A percentile compares a stretch with the other conserved stretches of the same genome.
Conservation (phyloP, 441 rosid species). For the Adansonia madagascariensis region DNA sequence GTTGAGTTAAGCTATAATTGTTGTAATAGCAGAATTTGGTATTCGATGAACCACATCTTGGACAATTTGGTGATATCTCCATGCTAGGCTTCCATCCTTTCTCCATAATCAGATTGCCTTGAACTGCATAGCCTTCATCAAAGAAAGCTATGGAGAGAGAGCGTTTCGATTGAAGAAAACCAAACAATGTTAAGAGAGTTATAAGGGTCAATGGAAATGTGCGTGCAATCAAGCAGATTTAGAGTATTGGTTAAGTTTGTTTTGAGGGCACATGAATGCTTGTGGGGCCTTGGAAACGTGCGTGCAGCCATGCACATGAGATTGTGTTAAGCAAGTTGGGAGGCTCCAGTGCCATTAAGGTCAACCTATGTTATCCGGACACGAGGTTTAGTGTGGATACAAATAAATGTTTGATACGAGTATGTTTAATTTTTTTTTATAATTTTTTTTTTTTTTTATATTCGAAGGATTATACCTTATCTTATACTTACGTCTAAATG, state of each 20-base stretch:
- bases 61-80: conserved; percentile 63
- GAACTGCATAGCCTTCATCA: not conserved
- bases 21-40: conserved; percentile 80
- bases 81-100: conserved; percentile 53
- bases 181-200: conserved; percentile 4
- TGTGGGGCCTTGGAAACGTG: not conserved
- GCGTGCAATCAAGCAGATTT: conserved; percentile 17
- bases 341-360: conserved; percentile 43
- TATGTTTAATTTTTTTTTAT: too few species aligned
- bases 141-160: conserved; percentile 23
- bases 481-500: too few species aligned
- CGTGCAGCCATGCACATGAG: conserved; percentile 38
- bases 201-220: conserved; percentile 24
- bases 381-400: too few species aligned
- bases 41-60: conserved; percentile 67
- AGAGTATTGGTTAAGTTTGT: not conserved
- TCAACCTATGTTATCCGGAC: conserved; percentile 10
- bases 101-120: conserved; percentile 45
- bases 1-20: conserved; percentile 78
- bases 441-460: too few species aligned
- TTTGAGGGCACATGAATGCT: conserved; percentile 26
- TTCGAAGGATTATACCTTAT: too few species aligned
- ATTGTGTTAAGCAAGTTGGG: conserved; percentile 28
- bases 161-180: conserved; percentile 8
- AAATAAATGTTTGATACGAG: too few species aligned